Conservation (phyloP, 2,329 filamentous ascomycete species). For the Fusarium sp. region DNA sequence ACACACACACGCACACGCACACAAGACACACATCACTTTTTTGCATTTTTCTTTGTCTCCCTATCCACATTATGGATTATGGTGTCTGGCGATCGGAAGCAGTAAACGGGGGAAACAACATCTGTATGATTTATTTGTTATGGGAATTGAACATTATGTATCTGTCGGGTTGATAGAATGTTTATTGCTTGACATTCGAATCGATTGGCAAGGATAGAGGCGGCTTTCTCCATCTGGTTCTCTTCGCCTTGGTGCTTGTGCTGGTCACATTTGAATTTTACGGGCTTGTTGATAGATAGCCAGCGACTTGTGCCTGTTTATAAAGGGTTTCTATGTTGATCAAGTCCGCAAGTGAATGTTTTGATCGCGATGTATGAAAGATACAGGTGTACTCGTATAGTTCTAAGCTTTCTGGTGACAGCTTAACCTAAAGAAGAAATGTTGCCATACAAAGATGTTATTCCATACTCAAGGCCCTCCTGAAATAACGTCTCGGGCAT, state of each 20-base stretch:
- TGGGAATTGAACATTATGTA: not conserved
- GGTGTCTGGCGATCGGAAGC: conserved; percentile 37
- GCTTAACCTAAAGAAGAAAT: not conserved
- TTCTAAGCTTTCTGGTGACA: too few relatives aligned
- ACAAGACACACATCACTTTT: not conserved
- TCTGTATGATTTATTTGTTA: conserved; percentile 20
- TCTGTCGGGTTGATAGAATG: conserved; percentile 4
- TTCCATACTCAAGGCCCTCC: not conserved
- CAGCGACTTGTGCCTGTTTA: conserved; percentile 4
- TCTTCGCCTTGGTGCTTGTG: conserved; percentile 21
- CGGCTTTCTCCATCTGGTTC: not conserved
- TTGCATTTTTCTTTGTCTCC: conserved; percentile 13
- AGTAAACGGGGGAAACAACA: conserved; percentile 20
- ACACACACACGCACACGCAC: not conserved
- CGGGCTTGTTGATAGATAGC: conserved; percentile 28
- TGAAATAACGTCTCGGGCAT: rapidly evolving
- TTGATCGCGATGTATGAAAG: not conserved
- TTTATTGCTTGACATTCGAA: conserved; percentile 10
- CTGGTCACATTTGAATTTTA: conserved; percentile 33
- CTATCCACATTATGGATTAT: conserved; percentile 20
- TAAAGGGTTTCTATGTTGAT: not conserved
- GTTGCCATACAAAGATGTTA: too few relatives aligned
- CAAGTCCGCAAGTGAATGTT: not conserved
- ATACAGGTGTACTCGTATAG: not conserved
- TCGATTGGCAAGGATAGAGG: conserved; percentile 10